Conservation (phyloP, 257 asterid genomes). For the Phtheirospermum japonicum region DNA sequence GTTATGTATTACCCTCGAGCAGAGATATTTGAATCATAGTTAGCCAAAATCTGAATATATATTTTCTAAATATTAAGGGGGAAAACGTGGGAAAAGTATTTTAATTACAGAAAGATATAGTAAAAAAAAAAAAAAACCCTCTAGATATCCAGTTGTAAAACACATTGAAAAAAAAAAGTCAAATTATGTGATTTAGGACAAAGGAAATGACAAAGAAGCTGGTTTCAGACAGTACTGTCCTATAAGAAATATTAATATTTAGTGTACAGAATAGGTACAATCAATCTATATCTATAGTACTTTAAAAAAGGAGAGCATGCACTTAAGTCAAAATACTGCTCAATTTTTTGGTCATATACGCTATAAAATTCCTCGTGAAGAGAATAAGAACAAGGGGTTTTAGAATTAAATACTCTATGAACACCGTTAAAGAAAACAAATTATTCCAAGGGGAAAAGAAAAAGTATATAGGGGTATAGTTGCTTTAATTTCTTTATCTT, state of each 20-base stretch:
- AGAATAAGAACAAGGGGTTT: conserved; percentile 44
- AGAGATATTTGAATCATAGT: too few relatives aligned
- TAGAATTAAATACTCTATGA: conserved; percentile 27
- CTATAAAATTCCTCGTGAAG: conserved; percentile 47
- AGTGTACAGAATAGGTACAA: conserved; percentile 35
- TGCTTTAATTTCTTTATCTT: conserved; percentile 40
- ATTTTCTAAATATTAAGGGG: too few relatives aligned
- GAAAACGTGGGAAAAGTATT: too few relatives aligned
- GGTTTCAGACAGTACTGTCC: conserved; percentile 22
- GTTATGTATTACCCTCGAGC: too few relatives aligned
- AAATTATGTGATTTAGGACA: neutral
- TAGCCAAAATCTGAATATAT: too few relatives aligned
- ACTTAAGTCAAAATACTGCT: conserved; percentile 61
- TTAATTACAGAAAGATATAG: too few relatives aligned
- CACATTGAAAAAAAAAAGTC: neutral
- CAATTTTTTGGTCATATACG: conserved; percentile 42
- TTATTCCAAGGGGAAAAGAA: conserved; percentile 35
- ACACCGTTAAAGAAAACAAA: conserved; percentile 15
- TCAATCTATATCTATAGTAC: conserved; percentile 27
- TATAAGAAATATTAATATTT: conserved; percentile 11
- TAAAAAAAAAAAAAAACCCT: neutral
- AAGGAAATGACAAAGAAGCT: neutral
- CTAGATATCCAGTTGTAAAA: neutral
- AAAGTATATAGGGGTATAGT: conserved; percentile 28
- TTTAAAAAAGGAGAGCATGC: conserved; percentile 54